These are phyloP conservation scores for Penicillium salamii DNA, from an alignment of 495 filamentous ascomycete species.

Conservation along the genomic window DNA sequence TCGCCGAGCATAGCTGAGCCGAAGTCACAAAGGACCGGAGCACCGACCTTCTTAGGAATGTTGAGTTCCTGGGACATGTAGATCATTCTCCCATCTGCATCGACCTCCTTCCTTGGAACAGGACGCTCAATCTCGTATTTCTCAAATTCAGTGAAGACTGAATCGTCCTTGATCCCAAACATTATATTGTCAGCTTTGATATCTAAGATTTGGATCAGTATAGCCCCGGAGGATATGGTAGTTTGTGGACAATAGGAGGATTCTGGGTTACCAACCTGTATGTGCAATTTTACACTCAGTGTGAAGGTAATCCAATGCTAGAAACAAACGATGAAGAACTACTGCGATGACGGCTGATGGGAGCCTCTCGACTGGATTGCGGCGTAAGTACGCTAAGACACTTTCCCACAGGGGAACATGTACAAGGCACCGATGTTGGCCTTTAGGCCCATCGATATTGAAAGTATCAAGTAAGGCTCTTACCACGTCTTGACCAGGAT, in stretches of 20 bases:
- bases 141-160: constrained; percentile 30
- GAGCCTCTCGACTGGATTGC: constrained; percentile 27
- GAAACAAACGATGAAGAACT: constrained; percentile 32
- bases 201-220: constrained; percentile 16
- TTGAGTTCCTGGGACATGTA: constrained; percentile 25
- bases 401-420: constrained; percentile 42
- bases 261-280: constrained; percentile 22
- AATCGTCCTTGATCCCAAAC: constrained; percentile 34
- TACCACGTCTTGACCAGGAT: constrained; percentile 22
- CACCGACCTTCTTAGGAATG: constrained; percentile 13
- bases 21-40: constrained; percentile 30
- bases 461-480: constrained; percentile 35
- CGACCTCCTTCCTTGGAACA: constrained; percentile 23
- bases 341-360: constrained; percentile 20
- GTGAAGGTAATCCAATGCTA: constrained; percentile 46
- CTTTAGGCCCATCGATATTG: constrained; percentile 28
- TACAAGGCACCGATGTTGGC: constrained; percentile 40
- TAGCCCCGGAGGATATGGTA: no score
- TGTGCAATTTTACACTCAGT: constrained; percentile 47
- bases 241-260: no score
- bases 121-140: constrained; percentile 27
- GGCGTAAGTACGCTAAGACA: constrained; percentile 31
- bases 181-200: constrained; percentile 40
- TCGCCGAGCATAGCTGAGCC: constrained; percentile 17
- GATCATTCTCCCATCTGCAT: constrained; percentile 24